A percentile compares a stretch with the other conserved stretches of the same genome.
Conservation (phyloP, 108 stramenopile genomes). For the Cyclotella sp. region DNA sequence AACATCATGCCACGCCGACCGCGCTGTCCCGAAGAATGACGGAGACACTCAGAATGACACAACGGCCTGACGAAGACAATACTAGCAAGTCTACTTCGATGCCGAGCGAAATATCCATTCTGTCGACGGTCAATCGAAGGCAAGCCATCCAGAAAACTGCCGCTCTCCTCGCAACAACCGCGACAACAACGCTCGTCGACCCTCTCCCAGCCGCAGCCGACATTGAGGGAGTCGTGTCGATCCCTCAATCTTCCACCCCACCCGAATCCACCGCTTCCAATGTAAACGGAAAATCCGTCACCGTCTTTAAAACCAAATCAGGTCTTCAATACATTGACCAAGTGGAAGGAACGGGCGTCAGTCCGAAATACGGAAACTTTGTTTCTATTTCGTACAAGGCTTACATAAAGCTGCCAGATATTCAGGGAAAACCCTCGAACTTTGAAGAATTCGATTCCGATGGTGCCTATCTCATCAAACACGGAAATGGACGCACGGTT, state of each 20-base stretch:
- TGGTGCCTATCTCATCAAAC: conserved; percentile 72
- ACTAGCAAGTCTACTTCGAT: neutral
- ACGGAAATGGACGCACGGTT: conserved; percentile 85
- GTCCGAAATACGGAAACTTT: conserved; percentile 81
- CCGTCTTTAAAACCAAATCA: conserved; percentile 71
- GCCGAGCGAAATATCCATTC: neutral
- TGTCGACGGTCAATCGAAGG: conserved; percentile 14
- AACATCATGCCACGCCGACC: too few species aligned
- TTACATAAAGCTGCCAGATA: conserved; percentile 82
- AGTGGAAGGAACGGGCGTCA: conserved; percentile 52
- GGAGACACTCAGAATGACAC: too few species aligned
- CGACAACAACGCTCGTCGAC: conserved; percentile 16
- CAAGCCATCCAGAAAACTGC: conserved; percentile 34
- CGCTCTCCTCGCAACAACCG: conserved; percentile 3
- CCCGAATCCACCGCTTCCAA: conserved; percentile 20
- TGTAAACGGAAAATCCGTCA: conserved; percentile 47
- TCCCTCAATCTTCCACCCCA: conserved; percentile 36
- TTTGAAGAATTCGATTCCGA: conserved; percentile 70
- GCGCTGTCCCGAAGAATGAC: too few species aligned
- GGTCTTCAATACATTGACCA: conserved; percentile 84
- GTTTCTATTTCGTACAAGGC: conserved; percentile 75
- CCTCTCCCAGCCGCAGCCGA: conserved; percentile 41
- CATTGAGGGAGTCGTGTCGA: conserved; percentile 55
- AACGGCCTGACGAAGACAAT: neutral
- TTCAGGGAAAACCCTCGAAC: conserved; percentile 42